phyloP scores from a whole-genome alignment of 2,329 filamentous ascomycete species.

The Diplodia seriata region DNA sequence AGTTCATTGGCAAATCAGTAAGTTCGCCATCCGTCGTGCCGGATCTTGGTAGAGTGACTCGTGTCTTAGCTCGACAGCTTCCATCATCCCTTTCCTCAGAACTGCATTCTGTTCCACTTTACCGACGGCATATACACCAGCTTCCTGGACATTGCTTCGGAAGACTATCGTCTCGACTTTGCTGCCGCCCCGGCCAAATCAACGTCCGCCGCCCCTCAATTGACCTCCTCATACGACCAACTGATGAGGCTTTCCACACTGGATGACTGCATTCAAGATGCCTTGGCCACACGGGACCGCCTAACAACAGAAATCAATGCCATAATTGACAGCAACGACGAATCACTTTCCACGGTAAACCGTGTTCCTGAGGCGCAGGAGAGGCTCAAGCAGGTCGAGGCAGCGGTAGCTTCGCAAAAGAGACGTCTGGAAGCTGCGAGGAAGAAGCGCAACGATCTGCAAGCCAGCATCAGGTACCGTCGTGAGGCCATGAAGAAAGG shows the following conservation, averaged over 20 bases:
- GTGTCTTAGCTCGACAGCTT: slow-evolving; percentile 61
- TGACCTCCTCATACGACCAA: slow-evolving; percentile 83
- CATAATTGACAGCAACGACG: slow-evolving; percentile 50
- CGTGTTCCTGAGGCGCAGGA: slow-evolving; percentile 53
- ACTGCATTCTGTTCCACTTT: slow-evolving; percentile 85
- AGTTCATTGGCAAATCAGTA: slow-evolving; percentile 74
- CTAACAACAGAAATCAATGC: slow-evolving; percentile 79
- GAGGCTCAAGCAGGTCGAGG: slow-evolving; percentile 53
- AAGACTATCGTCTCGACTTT: slow-evolving; percentile 43
- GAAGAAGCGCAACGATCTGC: slow-evolving; percentile 71
- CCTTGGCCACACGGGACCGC: slow-evolving; percentile 75
- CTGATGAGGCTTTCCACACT: slow-evolving; percentile 88
- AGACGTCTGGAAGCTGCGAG: slow-evolving; percentile 69
- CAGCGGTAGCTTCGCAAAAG: slow-evolving; percentile 66
- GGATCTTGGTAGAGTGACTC: slow-evolving; percentile 8
- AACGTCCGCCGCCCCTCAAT: slow-evolving; percentile 58
- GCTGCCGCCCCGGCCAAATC: slow-evolving; percentile 45
- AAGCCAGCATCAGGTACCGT: slow-evolving; percentile 69
- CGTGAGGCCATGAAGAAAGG: slow-evolving; percentile 72
- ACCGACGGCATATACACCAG: slow-evolving; percentile 85
- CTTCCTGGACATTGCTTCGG: slow-evolving; percentile 68
- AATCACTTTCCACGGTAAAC: slow-evolving; percentile 46
- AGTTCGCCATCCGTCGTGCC: slow-evolving; percentile 36
- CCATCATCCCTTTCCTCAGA: slow-evolving; percentile 76
- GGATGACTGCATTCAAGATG: slow-evolving; percentile 90